Evolutionary conservation across 495 filamentous ascomycete species (phyloP), one percentile per base, ranked within the genome.

Genomic region (Hypoxylon crocopeplum): DNA sequence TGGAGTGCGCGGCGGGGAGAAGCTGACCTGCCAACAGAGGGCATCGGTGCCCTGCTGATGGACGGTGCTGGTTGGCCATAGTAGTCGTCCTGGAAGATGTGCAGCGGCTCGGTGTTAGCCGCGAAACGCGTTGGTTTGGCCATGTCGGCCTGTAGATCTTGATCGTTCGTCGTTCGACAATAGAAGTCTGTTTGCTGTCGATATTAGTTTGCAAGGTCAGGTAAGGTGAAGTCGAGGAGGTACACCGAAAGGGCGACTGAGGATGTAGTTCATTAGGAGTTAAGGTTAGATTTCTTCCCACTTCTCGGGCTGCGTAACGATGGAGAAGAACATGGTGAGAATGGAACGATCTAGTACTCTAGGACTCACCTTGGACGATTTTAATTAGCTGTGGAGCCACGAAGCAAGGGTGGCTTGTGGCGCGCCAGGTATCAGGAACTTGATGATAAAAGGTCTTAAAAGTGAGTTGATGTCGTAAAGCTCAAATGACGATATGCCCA

Each of bases 1-100:
- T 74, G 83, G 63, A 79, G 80, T 71, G 72, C 72, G 41, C 69
- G 79, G 56, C 77, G 73, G 58, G 69, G 72, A 24, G 57, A 74
- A 0, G 48, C 21, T 5, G 68, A 71, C 67, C 72, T 76, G 41
- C 73, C 74, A 45, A 75, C 72, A 34, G 80, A 73, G 36, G 77
- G 78, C 73, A 82, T 78, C 63, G 82, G 79, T 60, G 79, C 77
- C 67, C 79, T 73, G 56, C 77, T 81, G 42, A 78, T 76, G 46
- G 77, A 74, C 10, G 71, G 66, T 7, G 71, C 46, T 57, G 67
- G 59, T 41, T 81, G 76, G 56, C 77, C 77, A 56, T 76, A 77
- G 54, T 63, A 74, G 45, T 83, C 75, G 69, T 89, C 87, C 59
- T 86, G 77, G 70, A 81, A 89, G 68, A 86, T 84, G 52, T 87